Evolutionary conservation across 2,329 filamentous ascomycete species (phyloP).

Genomic region (Ophiocordyceps unilateralis): DNA sequence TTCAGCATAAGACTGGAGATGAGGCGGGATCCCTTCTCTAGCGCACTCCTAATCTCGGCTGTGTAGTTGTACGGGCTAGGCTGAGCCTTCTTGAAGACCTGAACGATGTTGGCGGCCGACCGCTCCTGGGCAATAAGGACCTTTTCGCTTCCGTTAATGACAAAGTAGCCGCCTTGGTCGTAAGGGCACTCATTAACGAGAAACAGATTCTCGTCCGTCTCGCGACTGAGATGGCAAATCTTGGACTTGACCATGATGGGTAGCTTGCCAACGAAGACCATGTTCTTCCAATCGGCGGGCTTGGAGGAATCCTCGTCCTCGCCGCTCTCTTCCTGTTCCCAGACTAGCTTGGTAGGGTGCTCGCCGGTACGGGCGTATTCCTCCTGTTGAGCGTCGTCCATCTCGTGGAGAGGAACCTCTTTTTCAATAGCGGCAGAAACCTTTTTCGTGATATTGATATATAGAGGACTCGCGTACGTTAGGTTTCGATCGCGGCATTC

Average conservation of each 20-base stretch:
- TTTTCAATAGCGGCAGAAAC: conserved; percentile 70
- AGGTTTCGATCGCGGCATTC: conserved; percentile 91
- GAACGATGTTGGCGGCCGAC: conserved; percentile 94
- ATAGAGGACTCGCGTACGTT: conserved; percentile 85
- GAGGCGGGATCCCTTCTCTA: conserved; percentile 88
- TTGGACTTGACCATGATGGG: conserved; percentile 97
- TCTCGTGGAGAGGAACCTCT: conserved; percentile 45
- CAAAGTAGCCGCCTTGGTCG: conserved; percentile 95
- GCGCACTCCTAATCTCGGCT: conserved; percentile 87
- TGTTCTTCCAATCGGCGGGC: conserved; percentile 42
- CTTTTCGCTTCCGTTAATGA: conserved; percentile 98
- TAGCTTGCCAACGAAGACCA: conserved; percentile 85
- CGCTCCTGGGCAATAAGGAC: conserved; percentile 95
- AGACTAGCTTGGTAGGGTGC: conserved; percentile 38
- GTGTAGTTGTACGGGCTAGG: conserved; percentile 87
- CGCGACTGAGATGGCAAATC: conserved; percentile 75
- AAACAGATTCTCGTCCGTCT: conserved; percentile 75
- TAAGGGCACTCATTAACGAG: conserved; percentile 93
- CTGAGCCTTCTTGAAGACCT: conserved; percentile 94
- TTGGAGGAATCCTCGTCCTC: conserved; percentile 34
- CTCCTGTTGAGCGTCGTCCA: conserved; percentile 46
- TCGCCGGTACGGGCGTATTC: conserved; percentile 38
- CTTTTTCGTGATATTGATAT: conserved; percentile 73
- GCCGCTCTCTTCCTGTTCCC: conserved; percentile 40
- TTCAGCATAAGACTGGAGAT: conserved; percentile 90